phyloP scores from a whole-genome alignment of 2,329 filamentous ascomycete genomes.

The Aspergillus neoniger region DNA sequence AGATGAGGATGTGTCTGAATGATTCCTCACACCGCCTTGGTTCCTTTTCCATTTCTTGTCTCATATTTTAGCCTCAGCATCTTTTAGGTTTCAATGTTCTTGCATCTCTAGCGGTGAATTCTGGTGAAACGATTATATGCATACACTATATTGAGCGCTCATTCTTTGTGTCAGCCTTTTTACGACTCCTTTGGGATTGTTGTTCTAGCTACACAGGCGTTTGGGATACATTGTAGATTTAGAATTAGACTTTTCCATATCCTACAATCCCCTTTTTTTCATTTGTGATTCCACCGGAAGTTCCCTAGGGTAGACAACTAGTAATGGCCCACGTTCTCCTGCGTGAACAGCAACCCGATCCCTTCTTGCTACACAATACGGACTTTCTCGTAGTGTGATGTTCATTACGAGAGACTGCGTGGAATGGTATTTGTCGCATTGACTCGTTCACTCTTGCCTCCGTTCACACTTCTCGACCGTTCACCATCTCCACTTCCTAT shows the following conservation, averaged over 20 bases:
- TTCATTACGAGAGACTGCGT: too few species aligned
- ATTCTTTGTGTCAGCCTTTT: neutral
- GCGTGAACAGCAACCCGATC: too few species aligned
- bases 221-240: neutral
- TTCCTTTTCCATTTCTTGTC: neutral
- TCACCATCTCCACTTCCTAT: too few species aligned
- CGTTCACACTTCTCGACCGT: too few species aligned
- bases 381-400: too few species aligned
- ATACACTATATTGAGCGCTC: neutral
- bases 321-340: too few species aligned
- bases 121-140: neutral
- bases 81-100: neutral
- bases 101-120: neutral
- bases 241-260: neutral
- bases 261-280: neutral
- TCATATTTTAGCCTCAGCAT: neutral
- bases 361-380: too few species aligned
- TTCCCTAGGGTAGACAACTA: too few species aligned
- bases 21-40: slow-evolving; percentile 4
- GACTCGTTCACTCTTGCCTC: too few species aligned
- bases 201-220: neutral
- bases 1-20: slow-evolving; percentile 56
- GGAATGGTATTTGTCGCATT: too few species aligned
- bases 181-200: neutral
- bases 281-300: neutral